Percentiles rank a stretch among this genome's conserved stretches.
phyloP scores from a whole-genome alignment of 805 yeast species.

The Gaillardinia entomophila region DNA sequence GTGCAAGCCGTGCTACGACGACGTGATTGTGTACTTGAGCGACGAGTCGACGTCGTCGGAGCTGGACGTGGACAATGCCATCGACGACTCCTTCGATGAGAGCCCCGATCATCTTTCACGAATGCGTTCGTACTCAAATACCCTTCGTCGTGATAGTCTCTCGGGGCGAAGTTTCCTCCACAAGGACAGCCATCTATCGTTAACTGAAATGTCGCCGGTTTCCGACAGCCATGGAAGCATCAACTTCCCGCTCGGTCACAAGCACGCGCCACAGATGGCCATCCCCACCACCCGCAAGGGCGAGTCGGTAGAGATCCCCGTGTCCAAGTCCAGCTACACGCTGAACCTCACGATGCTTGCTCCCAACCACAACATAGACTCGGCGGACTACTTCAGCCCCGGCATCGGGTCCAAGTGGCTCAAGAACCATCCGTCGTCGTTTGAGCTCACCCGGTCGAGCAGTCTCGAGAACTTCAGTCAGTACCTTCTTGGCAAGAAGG shows the following conservation, averaged over 20 bases:
- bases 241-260: constrained; percentile 6
- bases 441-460: constrained; percentile 11
- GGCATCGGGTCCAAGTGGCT: constrained; percentile 14
- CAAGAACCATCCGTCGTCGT: constrained; percentile 18
- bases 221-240: no score
- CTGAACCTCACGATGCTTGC: constrained; percentile 1
- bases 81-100: constrained; percentile 20
- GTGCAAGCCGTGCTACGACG: constrained; percentile 70
- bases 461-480: constrained; percentile 23
- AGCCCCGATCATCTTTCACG: constrained; percentile 21
- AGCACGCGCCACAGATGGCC: constrained; percentile 50
- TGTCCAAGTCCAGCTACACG: constrained; percentile 17
- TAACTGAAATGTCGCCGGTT: no score
- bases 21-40: constrained; percentile 62
- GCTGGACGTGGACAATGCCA: constrained; percentile 9
- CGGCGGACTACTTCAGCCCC: neutral
- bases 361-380: neutral
- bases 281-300: constrained; percentile 79
- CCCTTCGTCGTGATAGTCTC: constrained; percentile 17
- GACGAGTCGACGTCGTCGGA: constrained; percentile 49
- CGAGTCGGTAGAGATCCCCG: constrained; percentile 70
- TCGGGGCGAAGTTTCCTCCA: constrained; percentile 1
- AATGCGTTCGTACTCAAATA: constrained; percentile 22
- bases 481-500: constrained; percentile 13
- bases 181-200: constrained; percentile 1